Conservation (phyloP, 805 yeast genomes). For the Wickerhamomyces rabaulensis region DNA sequence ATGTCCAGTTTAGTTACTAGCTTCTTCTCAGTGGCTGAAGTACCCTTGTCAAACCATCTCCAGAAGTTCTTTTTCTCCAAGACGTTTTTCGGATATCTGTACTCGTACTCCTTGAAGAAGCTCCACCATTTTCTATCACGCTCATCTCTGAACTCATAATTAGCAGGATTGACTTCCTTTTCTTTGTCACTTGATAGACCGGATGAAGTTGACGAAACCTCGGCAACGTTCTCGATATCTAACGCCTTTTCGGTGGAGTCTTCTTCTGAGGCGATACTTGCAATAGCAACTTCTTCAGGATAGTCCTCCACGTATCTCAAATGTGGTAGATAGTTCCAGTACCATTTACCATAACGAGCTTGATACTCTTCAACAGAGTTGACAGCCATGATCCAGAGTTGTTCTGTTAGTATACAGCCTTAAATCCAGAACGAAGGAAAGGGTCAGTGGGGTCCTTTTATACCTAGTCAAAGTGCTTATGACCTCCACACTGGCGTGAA, state of each 20-base stretch:
- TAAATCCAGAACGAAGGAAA: too few species aligned
- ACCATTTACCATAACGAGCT: not conserved
- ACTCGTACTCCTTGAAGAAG: constrained; percentile 54
- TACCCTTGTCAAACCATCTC: constrained; percentile 49
- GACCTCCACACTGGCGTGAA: too few species aligned
- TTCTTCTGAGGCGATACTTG: too few species aligned
- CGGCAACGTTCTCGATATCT: not conserved
- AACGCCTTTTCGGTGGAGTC: not conserved
- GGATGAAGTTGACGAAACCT: not conserved
- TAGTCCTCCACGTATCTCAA: not conserved
- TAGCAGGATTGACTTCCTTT: not conserved
- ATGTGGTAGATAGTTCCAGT: not conserved
- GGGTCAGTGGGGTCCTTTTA: too few species aligned
- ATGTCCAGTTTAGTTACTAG: constrained; percentile 46
- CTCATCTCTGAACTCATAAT: constrained; percentile 33
- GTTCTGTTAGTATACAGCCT: too few species aligned
- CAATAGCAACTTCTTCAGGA: too few species aligned
- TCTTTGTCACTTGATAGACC: too few species aligned
- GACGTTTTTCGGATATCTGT: constrained; percentile 34
- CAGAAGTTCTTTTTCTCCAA: constrained; percentile 39
- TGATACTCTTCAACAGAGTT: too few species aligned
- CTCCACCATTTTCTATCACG: constrained; percentile 38
- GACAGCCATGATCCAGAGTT: too few species aligned
- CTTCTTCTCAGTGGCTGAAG: constrained; percentile 38
- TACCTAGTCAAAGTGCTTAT: too few species aligned